phyloP scores from a whole-genome alignment of 1,284 basidiomycete genomes.

The Ceratobasidium sp. region DNA sequence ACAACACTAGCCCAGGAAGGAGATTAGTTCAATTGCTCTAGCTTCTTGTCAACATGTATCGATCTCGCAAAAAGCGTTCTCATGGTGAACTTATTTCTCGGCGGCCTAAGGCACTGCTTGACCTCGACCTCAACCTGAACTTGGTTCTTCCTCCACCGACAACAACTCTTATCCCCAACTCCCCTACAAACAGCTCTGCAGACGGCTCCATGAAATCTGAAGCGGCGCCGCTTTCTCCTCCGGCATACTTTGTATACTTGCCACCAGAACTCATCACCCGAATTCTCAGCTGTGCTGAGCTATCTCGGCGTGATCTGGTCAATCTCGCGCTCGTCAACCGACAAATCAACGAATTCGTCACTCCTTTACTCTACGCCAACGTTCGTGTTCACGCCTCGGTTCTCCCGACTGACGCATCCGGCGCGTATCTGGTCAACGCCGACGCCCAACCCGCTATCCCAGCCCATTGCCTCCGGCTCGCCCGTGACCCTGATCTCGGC shows the following conservation, averaged over 20 bases:
- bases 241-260: constrained; percentile 43
- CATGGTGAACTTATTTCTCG: constrained; percentile 14
- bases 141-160: constrained; percentile 34
- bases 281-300: constrained; percentile 18
- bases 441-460: constrained; percentile 42
- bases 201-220: constrained; percentile 24
- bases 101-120: constrained; percentile 21
- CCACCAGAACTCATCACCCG: constrained; percentile 34
- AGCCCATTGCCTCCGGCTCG: constrained; percentile 32
- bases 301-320: constrained; percentile 39
- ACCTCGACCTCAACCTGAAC: constrained; percentile 35
- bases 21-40: background rate
- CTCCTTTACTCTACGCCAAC: constrained; percentile 36
- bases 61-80: constrained; percentile 44
- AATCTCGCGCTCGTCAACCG: constrained; percentile 41
- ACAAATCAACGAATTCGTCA: constrained; percentile 43
- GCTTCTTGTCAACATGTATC: constrained; percentile 32
- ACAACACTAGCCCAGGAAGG: background rate
- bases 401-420: constrained; percentile 36
- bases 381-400: constrained; percentile 30
- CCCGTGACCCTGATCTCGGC: constrained; percentile 36
- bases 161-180: background rate
- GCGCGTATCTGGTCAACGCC: constrained; percentile 35
- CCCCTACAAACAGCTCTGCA: background rate
- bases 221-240: constrained; percentile 34